Evolutionary conservation across 1,284 basidiomycete species (phyloP), one percentile per base, ranked within the genome.

Genomic region (Phaffia rhodozyma): DNA sequence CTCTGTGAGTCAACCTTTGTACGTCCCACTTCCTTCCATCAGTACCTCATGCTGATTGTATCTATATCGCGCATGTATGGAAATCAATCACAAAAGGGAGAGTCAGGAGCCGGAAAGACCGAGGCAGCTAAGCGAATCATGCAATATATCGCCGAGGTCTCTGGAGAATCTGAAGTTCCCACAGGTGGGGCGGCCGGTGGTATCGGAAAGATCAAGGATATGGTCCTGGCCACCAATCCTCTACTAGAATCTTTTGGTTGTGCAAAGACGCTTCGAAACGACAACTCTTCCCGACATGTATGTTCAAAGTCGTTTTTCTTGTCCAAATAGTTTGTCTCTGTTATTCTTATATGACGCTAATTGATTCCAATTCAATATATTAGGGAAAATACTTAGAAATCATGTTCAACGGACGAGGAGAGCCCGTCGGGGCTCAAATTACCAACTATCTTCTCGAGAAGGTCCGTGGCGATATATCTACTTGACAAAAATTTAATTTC

Each of bases 341-440:
- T 20, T 29, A 21, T 47, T n/a, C 1, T 29, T n/a, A 20, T 13
- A n/a, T 7, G 25, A 4, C n/a, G 23, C 61, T 47, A 18, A 54
- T 29, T 3, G 5, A 43, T 21, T 48, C 23, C 50, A 4, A 47
- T 27, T 48, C n/a, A 5, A 34, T 38, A 25, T 1, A 23, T 27
- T 69, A 93, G 89, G 94, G 96, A 58, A 99, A 99, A 81, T 99
- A 98, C 75, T 81, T 98, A 30, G 94, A 99, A 76, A 97, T 99
- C 76, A 97, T 97, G 89, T 98, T 98, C 78, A 96, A 98, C 72
- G 78, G 81, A 30, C 81, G 86, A 23, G 94, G 93, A 58, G 89
- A 94, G 72, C 96, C 96, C 21, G 86, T 98, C 49, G 96, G 96
- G 61, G 96, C 94, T 2, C 91, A 94, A 73, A 98, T 98, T 71